A percentile compares a stretch with the other conserved stretches of the same genome.
Conservation (phyloP, 345 rosid genomes). For the Brassica napus region DNA sequence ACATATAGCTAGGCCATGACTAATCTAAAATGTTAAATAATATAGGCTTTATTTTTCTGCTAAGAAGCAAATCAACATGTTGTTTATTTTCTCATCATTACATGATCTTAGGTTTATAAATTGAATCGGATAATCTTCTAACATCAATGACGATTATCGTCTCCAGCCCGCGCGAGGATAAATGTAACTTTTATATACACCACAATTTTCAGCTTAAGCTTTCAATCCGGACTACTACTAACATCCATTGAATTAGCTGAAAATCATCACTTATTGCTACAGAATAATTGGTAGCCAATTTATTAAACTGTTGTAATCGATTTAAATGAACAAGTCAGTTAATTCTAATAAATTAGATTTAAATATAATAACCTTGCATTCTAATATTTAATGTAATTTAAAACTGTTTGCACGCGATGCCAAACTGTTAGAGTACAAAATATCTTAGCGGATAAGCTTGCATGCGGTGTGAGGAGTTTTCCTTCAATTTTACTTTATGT, state of each 20-base stretch:
- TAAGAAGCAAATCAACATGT: constrained; percentile 5
- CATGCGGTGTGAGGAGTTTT: too few species aligned
- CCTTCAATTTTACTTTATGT: too few species aligned
- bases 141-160: background rate
- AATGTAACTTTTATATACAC: background rate
- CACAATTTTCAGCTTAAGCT: background rate
- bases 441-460: too few species aligned
- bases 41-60: background rate
- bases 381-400: background rate
- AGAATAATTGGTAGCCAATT: background rate
- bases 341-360: too few species aligned
- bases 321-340: background rate
- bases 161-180: background rate
- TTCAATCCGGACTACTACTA: background rate
- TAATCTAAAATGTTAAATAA: background rate
- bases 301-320: background rate
- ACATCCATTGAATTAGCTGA: background rate
- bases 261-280: background rate
- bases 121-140: background rate
- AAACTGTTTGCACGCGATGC: background rate
- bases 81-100: background rate
- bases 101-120: background rate
- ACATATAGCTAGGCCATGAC: background rate
- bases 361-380: too few species aligned
- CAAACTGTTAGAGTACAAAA: too few species aligned